Evolutionary conservation across 1,139 yeast species (phyloP), one percentile per base, ranked within the genome.

Genomic region (Schwanniomyces etchellsii): DNA sequence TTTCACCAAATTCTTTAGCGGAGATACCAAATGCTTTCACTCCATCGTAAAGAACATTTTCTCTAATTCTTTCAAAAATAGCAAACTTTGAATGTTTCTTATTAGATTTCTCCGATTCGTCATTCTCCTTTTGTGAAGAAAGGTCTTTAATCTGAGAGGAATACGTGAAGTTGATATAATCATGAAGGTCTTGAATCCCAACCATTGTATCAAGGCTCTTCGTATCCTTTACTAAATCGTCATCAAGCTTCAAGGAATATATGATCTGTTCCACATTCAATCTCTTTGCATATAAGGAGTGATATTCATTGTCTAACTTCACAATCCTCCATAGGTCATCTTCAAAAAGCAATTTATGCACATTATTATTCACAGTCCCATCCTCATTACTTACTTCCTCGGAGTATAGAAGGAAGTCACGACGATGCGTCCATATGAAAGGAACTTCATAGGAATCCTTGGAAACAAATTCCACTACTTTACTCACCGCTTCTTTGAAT

Each of bases 381-480:
- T 73, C 75, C 5, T 74, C 73, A 29, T 60, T 64, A 18, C 44
- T 42, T 5, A 65, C 67, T 33, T 75, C 80, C 44, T 74, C 81
- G 9, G 84, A 72, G 43, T 66, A 65, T 32, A 82, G 64, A 23
- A 86, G 66, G 51, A 83, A 88, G 55, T 91, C 97, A 55, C 94
- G 82, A 53, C 97, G 83, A 50, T 88, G 95, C 22, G 89, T 81
- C 85, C 95, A 89, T 37, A 91, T 88, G 50, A 88, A 85, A n/a
- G 98, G 97, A 3, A 91, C 95, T 52, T 91, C 99, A 39, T 81
- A 70, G 33, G 81, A 70, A 31, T 88, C 95, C 43, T 76, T 78
- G 9, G 88, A 70, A 22, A 91, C 64, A 47, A 88, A 88, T 40
- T 76, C 88, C 24, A 91, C 77, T 2, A 83, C 89, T 42, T 81